Base-by-base conservation (phyloP, 1,284 basidiomycete genomes). In the Fomitiporia mediterranea region DNA sequence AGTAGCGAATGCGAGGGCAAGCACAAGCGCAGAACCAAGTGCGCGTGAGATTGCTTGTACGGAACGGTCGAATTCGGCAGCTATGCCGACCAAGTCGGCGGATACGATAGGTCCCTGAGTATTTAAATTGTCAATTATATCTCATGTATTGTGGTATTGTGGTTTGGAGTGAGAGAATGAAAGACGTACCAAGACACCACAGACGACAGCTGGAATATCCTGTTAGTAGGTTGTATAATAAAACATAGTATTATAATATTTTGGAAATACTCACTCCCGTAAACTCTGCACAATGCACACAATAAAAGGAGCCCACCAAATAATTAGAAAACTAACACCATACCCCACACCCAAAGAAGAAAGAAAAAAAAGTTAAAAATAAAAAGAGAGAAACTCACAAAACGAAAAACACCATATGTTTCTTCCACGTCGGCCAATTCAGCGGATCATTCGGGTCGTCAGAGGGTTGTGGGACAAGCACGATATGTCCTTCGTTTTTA, bases 371-470 rank as follows among this genome's bases (percentile, higher is more conserved):
- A n/a, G n/a, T n/a, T n/a, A 28, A 25, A 11, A 5, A 54, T 47
- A 3, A 51, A 34, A 51, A 23, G 23, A 46, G n/a, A 27, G 11
- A 19, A 49, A 54, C 56, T 32, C 25, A 55, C 56, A 58, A 48
- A 17, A 54, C 47, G 35, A 54, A 39, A 39, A 54, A 60, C n/a
- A 58, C 59, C n/a, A 34, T 46, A 48, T 64, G 62, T 53, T 64
- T 64, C 56, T 62, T 65, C 62, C 59, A 62, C 37, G 21, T 37
- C 17, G 61, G 61, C 63, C 63, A 65, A 47, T 65, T 63, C 23
- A 65, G 51, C 5, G 63, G 63, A 38, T 65, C 63, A 47, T 65
- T 62, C 19, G 61, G 61, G 25, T 65, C 63, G 38, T 65, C 62
- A 3, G 57, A 58, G 17, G 63, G 63, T 49, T 64, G 63, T n/a